A percentile compares a stretch with the other conserved stretches of the same genome.
These are phyloP conservation scores for Arabidopsis hybrid DNA, from an alignment of 441 rosid species.

Conservation along the genomic window DNA sequence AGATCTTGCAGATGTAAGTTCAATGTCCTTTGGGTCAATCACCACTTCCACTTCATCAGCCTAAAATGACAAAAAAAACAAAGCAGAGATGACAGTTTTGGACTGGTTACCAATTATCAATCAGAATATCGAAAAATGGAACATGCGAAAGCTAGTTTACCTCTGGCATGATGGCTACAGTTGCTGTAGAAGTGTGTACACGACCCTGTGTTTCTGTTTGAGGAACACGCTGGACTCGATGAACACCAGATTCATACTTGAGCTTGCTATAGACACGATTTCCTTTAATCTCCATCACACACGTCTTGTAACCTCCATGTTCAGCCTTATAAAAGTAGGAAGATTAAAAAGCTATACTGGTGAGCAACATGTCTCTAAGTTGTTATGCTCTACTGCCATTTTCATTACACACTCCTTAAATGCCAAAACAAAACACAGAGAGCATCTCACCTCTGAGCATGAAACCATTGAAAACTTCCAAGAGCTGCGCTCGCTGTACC, in stretches of 20 bases:
- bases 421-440: background rate
- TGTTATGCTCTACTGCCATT: slow-evolving; percentile 2
- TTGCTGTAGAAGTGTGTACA: slow-evolving; percentile 96
- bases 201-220: slow-evolving; percentile 96
- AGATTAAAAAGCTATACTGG: slow-evolving; percentile 6
- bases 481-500: slow-evolving; percentile 81
- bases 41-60: slow-evolving; percentile 97
- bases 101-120: slow-evolving; percentile 6
- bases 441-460: slow-evolving; percentile 72
- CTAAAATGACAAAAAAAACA: slow-evolving; percentile 48
- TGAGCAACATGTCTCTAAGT: slow-evolving; percentile 19
- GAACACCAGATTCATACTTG: slow-evolving; percentile 95
- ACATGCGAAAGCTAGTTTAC: slow-evolving; percentile 44
- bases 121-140: background rate
- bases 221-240: slow-evolving; percentile 97
- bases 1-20: slow-evolving; percentile 92
- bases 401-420: background rate
- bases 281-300: slow-evolving; percentile 93
- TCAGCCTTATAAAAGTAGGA: slow-evolving; percentile 69
- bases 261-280: slow-evolving; percentile 90
- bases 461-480: slow-evolving; percentile 75
- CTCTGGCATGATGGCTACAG: slow-evolving; percentile 99
- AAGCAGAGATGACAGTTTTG: slow-evolving; percentile 5
- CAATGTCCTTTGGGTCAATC: slow-evolving; percentile 94
- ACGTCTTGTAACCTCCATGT: slow-evolving; percentile 93